Evolutionary conservation across 306 rosid genomes (phyloP).

Genomic region (Vigna radiata): DNA sequence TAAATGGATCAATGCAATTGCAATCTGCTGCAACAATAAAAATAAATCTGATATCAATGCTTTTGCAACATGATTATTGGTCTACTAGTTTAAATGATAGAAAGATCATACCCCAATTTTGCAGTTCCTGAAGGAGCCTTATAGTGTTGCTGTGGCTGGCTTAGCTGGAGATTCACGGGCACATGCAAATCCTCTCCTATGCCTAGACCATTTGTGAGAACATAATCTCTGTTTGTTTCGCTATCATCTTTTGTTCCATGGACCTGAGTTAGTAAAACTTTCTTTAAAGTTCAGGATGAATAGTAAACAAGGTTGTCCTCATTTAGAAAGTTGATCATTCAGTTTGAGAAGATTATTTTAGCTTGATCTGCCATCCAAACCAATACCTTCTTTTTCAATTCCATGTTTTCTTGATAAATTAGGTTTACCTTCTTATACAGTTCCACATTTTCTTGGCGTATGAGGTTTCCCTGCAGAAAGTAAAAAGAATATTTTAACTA

Average conservation of each 20-base stretch:
- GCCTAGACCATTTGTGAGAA: constrained; percentile 56
- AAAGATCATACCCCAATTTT: constrained; percentile 67
- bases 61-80: constrained; percentile 37
- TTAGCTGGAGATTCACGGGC: constrained; percentile 83
- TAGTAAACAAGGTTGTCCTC: constrained; percentile 7
- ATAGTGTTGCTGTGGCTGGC: constrained; percentile 73
- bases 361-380: constrained; percentile 38
- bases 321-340: constrained; percentile 22
- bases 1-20: constrained; percentile 60
- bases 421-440: constrained; percentile 77
- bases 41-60: constrained; percentile 49
- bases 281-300: constrained; percentile 51
- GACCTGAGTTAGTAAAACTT: constrained; percentile 64
- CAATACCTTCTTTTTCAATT: constrained; percentile 63
- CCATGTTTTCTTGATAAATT: constrained; percentile 70
- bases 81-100: constrained; percentile 37
- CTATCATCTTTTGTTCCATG: constrained; percentile 68
- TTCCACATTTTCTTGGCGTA: constrained; percentile 81
- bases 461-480: constrained; percentile 70
- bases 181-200: constrained; percentile 63
- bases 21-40: constrained; percentile 69
- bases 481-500: constrained; percentile 30
- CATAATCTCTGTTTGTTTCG: constrained; percentile 53
- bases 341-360: constrained; percentile 40
- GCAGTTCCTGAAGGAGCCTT: constrained; percentile 57